phyloP scores from a whole-genome alignment of 345 rosid genomes.

The Sonneratia caseolaris region DNA sequence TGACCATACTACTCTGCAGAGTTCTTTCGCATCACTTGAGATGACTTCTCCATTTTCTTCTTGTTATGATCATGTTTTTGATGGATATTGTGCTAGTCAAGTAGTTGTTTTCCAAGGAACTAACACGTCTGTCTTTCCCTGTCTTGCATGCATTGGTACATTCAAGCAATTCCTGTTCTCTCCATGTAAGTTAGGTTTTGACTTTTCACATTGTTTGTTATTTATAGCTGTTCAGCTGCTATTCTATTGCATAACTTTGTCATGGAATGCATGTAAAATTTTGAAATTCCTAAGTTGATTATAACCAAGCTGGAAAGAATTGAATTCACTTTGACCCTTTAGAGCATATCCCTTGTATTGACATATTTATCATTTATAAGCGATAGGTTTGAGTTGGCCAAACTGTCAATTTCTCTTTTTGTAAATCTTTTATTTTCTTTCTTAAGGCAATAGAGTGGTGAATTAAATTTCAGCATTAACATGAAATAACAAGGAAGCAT shows the following conservation, averaged over 20 bases:
- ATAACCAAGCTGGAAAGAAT: neutral
- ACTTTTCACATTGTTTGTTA: neutral
- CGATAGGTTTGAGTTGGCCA: neutral
- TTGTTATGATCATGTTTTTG: neutral
- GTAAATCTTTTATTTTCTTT: neutral
- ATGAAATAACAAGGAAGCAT: neutral
- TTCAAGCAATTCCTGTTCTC: constrained; percentile 91
- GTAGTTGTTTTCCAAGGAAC: neutral
- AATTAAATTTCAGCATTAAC: neutral
- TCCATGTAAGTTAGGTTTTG: constrained; percentile 60
- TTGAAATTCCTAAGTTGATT: neutral
- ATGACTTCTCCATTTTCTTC: neutral
- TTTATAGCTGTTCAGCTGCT: neutral
- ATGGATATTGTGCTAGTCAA: neutral
- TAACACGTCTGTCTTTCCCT: constrained; percentile 8
- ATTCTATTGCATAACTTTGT: neutral
- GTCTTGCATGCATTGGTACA: constrained; percentile 31
- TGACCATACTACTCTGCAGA: neutral
- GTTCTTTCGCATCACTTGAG: neutral
- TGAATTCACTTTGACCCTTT: neutral
- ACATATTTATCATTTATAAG: neutral
- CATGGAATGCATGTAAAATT: neutral
- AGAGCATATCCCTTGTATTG: neutral
- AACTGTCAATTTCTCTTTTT: neutral
- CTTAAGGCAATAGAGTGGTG: neutral